phyloP scores from a whole-genome alignment of 805 yeast genomes.

The Starmerella stigmatis region DNA sequence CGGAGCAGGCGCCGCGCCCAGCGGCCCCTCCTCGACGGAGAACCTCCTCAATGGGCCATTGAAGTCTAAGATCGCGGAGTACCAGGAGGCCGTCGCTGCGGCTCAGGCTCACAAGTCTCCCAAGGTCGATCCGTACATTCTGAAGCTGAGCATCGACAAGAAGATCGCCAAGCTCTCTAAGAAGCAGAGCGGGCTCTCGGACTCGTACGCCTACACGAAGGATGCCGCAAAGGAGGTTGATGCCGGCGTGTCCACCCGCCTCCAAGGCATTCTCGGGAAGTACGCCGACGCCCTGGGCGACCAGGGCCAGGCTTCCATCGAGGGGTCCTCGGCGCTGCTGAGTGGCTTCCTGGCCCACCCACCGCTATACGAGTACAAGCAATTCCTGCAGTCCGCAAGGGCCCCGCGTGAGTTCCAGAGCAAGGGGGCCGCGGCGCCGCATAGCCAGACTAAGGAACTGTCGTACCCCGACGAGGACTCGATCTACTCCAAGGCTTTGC shows the following conservation, averaged over 20 bases:
- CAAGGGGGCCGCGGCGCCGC: conserved; percentile 1
- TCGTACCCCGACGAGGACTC: conserved; percentile 59
- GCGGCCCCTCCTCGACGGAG: conserved; percentile 1
- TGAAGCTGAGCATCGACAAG: conserved; percentile 60
- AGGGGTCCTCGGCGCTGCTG: conserved; percentile 56
- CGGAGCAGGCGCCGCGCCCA: conserved; percentile 1
- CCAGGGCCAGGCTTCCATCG: conserved; percentile 26
- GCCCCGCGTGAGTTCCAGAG: conserved; percentile 15
- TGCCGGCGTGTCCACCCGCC: conserved; percentile 72
- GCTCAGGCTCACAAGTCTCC: conserved; percentile 18
- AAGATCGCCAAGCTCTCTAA: conserved; percentile 66
- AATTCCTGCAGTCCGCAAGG: conserved; percentile 35
- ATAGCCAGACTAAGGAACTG: conserved; percentile 32
- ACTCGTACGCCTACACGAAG: conserved; percentile 79
- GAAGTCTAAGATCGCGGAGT: conserved; percentile 36
- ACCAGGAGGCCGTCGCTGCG: conserved; percentile 18
- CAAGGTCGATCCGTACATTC: conserved; percentile 60
- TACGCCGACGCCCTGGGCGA: conserved; percentile 57
- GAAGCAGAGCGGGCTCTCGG: conserved; percentile 80
- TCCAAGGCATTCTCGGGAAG: conserved; percentile 68
- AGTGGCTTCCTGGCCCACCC: conserved; percentile 69
- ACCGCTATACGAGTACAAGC: conserved; percentile 79
- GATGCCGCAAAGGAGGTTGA: conserved; percentile 81
- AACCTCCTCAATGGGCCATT: conserved; percentile 26
- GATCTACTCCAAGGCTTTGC: conserved; percentile 54